phyloP scores from a whole-genome alignment of 2,329 filamentous ascomycete species.

The Parascedosporium putredinis region DNA sequence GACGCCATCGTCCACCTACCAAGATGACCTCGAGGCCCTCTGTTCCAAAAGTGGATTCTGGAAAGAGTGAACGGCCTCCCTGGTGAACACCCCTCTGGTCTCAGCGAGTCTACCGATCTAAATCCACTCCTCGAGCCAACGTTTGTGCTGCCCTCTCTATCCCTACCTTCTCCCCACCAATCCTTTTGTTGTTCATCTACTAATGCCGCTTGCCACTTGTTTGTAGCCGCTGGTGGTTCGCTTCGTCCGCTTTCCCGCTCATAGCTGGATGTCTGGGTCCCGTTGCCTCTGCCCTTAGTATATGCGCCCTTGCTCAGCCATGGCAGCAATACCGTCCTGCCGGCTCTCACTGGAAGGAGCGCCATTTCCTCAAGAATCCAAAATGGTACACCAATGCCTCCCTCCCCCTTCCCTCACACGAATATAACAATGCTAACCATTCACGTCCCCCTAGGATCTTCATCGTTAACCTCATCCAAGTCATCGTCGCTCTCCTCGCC shows the following conservation, averaged over 20 bases:
- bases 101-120: too few species aligned
- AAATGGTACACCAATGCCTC: constrained; percentile 41
- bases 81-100: too few species aligned
- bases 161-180: too few species aligned
- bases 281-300: constrained; percentile 77
- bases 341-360: constrained; percentile 35
- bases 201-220: too few species aligned
- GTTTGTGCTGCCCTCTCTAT: too few species aligned
- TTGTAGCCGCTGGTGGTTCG: constrained; percentile 53
- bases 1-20: too few species aligned
- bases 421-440: background rate
- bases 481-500: constrained; percentile 64
- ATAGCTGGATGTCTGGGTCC: constrained; percentile 77
- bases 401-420: background rate
- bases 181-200: too few species aligned
- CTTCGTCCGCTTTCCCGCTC: constrained; percentile 60
- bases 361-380: constrained; percentile 49
- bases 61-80: too few species aligned
- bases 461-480: constrained; percentile 65
- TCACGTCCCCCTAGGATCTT: constrained; percentile 42
- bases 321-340: constrained; percentile 56
- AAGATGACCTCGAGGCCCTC: too few species aligned
- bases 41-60: too few species aligned
- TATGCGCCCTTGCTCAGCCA: constrained; percentile 70
- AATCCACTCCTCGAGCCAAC: too few species aligned